Evolutionary conservation across 192 early-diverging fungal species (phyloP).

Genomic region (Coemansia sp.): DNA sequence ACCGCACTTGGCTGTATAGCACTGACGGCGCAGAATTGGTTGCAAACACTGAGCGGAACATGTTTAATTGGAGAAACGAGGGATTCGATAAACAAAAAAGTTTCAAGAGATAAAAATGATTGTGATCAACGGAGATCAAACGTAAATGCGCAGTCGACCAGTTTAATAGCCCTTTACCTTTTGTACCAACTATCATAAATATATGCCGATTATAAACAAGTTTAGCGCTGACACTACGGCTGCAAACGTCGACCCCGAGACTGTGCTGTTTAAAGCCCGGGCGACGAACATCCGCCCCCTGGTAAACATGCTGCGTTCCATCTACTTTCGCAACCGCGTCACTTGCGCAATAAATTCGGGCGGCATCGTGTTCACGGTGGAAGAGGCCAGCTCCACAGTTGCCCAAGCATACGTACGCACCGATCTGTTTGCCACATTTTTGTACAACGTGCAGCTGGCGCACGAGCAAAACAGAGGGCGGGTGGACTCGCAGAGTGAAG

Average conservation of each 20-base stretch:
- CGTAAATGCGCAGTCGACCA: slow-evolving; percentile 1
- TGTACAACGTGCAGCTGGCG: slow-evolving; percentile 26
- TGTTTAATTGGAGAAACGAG: slow-evolving; percentile 3
- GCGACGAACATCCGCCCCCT: slow-evolving; percentile 53
- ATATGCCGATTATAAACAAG: slow-evolving; percentile 8
- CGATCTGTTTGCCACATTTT: slow-evolving; percentile 34
- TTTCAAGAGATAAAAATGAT: background rate
- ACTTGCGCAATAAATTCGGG: slow-evolving; percentile 36
- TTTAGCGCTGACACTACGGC: background rate
- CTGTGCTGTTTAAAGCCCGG: slow-evolving; percentile 34
- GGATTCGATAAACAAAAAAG: background rate
- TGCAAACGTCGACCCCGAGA: slow-evolving; percentile 7
- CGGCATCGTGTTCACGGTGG: slow-evolving; percentile 44
- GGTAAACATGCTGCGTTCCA: slow-evolving; percentile 57
- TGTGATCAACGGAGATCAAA: background rate
- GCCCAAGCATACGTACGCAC: slow-evolving; percentile 47
- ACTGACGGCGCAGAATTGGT: slow-evolving; percentile 1
- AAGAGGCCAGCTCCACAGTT: slow-evolving; percentile 48
- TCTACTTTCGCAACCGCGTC: slow-evolving; percentile 41
- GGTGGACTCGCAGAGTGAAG: slow-evolving; percentile 7
- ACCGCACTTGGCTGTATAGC: slow-evolving; percentile 61
- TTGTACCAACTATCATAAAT: background rate
- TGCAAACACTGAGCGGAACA: slow-evolving; percentile 31
- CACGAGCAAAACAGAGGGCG: slow-evolving; percentile 11
- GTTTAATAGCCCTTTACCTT: background rate